Percentiles rank a stretch among this genome's conserved stretches.
phyloP scores from a whole-genome alignment of 1,284 basidiomycete genomes.

The Waitea zeae region DNA sequence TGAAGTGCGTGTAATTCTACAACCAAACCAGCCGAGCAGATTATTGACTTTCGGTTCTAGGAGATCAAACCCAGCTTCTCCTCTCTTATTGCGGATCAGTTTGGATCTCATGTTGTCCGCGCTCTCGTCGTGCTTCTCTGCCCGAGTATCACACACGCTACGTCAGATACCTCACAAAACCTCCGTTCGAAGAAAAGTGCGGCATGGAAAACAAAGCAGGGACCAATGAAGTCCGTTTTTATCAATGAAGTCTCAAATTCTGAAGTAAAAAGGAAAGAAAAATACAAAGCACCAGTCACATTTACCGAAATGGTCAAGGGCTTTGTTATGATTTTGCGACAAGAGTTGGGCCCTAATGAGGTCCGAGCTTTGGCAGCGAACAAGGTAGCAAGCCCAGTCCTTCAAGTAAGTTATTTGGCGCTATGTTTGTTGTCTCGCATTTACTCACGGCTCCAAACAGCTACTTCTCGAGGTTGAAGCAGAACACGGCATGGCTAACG shows the following conservation, averaged over 20 bases:
- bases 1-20: conserved; percentile 28
- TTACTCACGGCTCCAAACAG: conserved; percentile 18
- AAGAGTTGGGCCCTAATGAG: conserved; percentile 50
- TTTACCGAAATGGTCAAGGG: conserved; percentile 32
- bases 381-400: conserved; percentile 65
- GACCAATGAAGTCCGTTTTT: conserved; percentile 59
- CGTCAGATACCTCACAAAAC: conserved; percentile 13
- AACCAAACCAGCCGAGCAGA: too few relatives aligned
- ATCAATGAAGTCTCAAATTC: conserved; percentile 12
- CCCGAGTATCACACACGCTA: conserved; percentile 26
- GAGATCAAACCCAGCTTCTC: conserved; percentile 52
- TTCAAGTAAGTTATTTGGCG: conserved; percentile 45
- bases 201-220: conserved; percentile 60
- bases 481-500: conserved; percentile 37
- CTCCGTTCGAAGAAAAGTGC: conserved; percentile 65
- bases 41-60: conserved; percentile 23
- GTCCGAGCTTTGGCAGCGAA: conserved; percentile 68
- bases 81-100: conserved; percentile 60
- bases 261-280: conserved; percentile 22
- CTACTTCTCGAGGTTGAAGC: conserved; percentile 69
- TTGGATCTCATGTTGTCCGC: conserved; percentile 78
- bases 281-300: conserved; percentile 23
- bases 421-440: conserved; percentile 6
- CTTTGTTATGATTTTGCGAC: conserved; percentile 37
- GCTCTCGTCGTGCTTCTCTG: conserved; percentile 62